A percentile compares a stretch with the other conserved stretches of the same genome.
Conservation (phyloP, 129 eudicot genomes). For the Centaurea solstitialis region DNA sequence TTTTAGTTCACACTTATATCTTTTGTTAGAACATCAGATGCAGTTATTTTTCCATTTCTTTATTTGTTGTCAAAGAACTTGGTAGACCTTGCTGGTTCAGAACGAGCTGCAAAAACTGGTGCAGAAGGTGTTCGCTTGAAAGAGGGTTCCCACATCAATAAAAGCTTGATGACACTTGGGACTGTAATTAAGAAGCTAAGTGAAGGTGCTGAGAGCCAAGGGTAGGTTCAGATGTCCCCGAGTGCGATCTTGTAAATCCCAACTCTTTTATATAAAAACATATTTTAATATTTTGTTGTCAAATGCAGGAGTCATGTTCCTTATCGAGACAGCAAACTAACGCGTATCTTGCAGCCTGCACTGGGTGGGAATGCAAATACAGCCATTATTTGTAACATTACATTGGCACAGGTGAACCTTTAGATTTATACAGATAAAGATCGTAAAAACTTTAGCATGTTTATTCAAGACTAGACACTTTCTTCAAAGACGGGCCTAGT, state of each 20-base stretch:
- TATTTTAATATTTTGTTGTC: neutral
- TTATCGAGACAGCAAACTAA: conserved; percentile 94
- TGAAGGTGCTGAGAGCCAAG: conserved; percentile 99
- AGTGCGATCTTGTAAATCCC: conserved; percentile 6
- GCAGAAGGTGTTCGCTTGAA: conserved; percentile 99
- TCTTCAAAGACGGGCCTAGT: neutral
- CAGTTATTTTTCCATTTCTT: neutral
- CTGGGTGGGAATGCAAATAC: conserved; percentile 99
- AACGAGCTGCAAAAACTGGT: conserved; percentile 99
- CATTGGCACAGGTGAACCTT: conserved; percentile 88
- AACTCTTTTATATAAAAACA: conserved; percentile 3
- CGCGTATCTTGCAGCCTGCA: conserved; percentile 98
- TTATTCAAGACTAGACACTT: neutral
- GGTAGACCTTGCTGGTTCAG: conserved; percentile 99
- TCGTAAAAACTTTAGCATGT: neutral
- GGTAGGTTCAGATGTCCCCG: conserved; percentile 50
- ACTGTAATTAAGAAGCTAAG: conserved; percentile 95
- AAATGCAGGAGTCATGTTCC: conserved; percentile 93
- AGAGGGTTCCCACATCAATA: conserved; percentile 99
- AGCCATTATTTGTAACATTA: conserved; percentile 96
- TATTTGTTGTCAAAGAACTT: conserved; percentile 51
- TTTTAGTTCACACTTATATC: neutral
- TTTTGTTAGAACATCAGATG: neutral
- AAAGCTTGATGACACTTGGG: conserved; percentile 97
- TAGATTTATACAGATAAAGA: neutral